Conservation (phyloP, 768 basidiomycete genomes). For the Astraeus odoratus region DNA sequence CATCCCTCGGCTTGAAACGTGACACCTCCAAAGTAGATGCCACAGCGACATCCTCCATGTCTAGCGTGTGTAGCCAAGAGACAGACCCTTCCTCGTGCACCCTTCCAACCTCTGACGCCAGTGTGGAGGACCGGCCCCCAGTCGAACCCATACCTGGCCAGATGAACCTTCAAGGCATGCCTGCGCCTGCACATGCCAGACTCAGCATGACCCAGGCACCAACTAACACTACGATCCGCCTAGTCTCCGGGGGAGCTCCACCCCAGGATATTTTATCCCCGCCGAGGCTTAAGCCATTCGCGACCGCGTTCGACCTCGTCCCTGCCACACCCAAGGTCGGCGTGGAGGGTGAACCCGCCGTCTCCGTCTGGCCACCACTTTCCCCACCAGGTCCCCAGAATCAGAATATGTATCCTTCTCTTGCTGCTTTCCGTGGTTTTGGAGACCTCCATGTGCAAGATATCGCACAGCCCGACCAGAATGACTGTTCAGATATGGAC, state of each 20-base stretch:
- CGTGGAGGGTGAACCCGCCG: constrained; percentile 5
- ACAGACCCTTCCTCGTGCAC: constrained; percentile 19
- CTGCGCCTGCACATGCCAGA: constrained; percentile 54
- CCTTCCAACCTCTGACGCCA: constrained; percentile 22
- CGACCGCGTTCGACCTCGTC: constrained; percentile 62
- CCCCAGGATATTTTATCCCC: constrained; percentile 33
- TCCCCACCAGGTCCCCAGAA: constrained; percentile 24
- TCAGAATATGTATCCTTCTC: constrained; percentile 33
- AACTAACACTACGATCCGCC: constrained; percentile 42
- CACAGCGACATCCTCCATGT: constrained; percentile 24
- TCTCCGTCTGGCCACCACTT: constrained; percentile 34
- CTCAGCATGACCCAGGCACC: constrained; percentile 49
- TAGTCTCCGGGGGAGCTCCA: constrained; percentile 29
- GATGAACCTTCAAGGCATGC: constrained; percentile 48
- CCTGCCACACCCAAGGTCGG: constrained; percentile 44
- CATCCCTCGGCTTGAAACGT: constrained; percentile 66
- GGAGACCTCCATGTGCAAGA: constrained; percentile 20
- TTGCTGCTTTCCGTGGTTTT: constrained; percentile 29
- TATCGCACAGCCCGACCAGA: constrained; percentile 8
- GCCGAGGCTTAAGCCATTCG: constrained; percentile 59
- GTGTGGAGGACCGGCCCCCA: constrained; percentile 15
- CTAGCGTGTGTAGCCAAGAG: constrained; percentile 19
- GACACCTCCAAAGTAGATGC: constrained; percentile 12
- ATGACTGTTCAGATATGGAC: constrained; percentile 27
- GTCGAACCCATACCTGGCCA: constrained; percentile 54